A percentile compares a stretch with the other conserved stretches of the same genome.
phyloP scores from a whole-genome alignment of 768 basidiomycete genomes.

The Suillus discolor region DNA sequence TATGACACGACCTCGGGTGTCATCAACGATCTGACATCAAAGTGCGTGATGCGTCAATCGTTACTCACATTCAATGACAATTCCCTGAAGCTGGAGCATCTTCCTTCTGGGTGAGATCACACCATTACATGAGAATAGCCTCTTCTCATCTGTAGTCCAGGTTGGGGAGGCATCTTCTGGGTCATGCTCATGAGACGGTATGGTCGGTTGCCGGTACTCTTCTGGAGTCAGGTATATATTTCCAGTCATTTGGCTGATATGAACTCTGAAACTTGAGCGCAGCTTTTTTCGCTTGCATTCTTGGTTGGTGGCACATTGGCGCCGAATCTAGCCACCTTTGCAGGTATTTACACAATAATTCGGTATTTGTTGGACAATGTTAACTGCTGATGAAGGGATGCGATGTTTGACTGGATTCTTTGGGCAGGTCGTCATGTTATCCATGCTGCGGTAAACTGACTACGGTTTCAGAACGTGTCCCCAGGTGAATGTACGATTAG shows the following conservation, averaged over 20 bases:
- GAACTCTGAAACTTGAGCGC: background rate
- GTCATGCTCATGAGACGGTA: constrained; percentile 35
- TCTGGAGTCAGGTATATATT: constrained; percentile 28
- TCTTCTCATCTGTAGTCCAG: constrained; percentile 12
- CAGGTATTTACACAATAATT: constrained; percentile 35
- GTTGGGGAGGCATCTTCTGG: constrained; percentile 33
- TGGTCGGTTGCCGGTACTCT: constrained; percentile 32
- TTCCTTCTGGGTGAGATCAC: constrained; percentile 42
- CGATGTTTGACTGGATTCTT: constrained; percentile 34
- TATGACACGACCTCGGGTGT: constrained; percentile 47
- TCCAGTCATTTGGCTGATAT: background rate
- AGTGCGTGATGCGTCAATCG: constrained; percentile 17
- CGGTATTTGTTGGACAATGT: background rate
- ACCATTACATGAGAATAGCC: background rate
- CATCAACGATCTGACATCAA: constrained; percentile 55
- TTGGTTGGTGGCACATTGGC: constrained; percentile 55
- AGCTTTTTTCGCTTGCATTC: constrained; percentile 49
- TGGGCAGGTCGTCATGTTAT: constrained; percentile 22
- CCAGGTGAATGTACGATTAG: constrained; percentile 44
- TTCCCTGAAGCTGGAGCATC: constrained; percentile 44
- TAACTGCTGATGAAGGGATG: constrained; percentile 23
- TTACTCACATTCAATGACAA: constrained; percentile 5
- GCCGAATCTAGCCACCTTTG: constrained; percentile 47
- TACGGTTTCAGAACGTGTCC: constrained; percentile 44
- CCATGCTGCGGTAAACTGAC: background rate